Conservation (phyloP, 805 yeast genomes). For the Debaryomyces hansenii region DNA sequence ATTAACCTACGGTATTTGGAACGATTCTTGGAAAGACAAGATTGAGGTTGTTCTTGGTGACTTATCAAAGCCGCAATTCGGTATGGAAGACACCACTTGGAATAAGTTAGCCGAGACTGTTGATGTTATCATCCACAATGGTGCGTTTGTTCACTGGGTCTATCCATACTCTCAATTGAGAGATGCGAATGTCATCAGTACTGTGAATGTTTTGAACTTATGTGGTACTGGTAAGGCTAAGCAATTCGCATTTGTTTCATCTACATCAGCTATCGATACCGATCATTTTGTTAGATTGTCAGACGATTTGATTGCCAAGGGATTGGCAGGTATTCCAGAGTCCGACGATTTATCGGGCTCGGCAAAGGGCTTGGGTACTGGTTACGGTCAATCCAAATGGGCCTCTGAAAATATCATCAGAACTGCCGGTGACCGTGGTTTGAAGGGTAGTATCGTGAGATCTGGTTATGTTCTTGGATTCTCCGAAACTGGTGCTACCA, state of each 20-base stretch:
- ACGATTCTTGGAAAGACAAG: conserved; percentile 53
- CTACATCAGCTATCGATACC: conserved; percentile 90
- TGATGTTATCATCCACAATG: conserved; percentile 90
- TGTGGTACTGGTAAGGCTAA: conserved; percentile 82
- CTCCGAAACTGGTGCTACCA: conserved; percentile 79
- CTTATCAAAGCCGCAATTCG: conserved; percentile 71
- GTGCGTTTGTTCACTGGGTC: conserved; percentile 99
- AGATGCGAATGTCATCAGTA: conserved; percentile 89
- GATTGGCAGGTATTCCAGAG: conserved; percentile 75
- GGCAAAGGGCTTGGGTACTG: conserved; percentile 76
- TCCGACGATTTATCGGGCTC: conserved; percentile 84
- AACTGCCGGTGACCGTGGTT: conserved; percentile 83
- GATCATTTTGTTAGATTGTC: conserved; percentile 77
- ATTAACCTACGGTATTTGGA: conserved; percentile 80
- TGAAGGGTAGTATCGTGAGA: conserved; percentile 85
- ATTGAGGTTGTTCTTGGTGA: conserved; percentile 83
- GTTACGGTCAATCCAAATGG: conserved; percentile 99
- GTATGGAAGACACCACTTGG: conserved; percentile 63
- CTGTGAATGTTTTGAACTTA: conserved; percentile 78
- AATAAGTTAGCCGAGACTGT: conserved; percentile 50
- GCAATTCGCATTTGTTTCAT: conserved; percentile 85
- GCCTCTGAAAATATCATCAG: conserved; percentile 89
- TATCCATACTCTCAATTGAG: conserved; percentile 89
- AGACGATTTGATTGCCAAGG: conserved; percentile 63
- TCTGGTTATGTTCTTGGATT: conserved; percentile 97